Percentiles rank a stretch among this genome's conserved stretches.
Evolutionary conservation across 805 yeast genomes (phyloP).

Genomic region (Ogataea henricii): DNA sequence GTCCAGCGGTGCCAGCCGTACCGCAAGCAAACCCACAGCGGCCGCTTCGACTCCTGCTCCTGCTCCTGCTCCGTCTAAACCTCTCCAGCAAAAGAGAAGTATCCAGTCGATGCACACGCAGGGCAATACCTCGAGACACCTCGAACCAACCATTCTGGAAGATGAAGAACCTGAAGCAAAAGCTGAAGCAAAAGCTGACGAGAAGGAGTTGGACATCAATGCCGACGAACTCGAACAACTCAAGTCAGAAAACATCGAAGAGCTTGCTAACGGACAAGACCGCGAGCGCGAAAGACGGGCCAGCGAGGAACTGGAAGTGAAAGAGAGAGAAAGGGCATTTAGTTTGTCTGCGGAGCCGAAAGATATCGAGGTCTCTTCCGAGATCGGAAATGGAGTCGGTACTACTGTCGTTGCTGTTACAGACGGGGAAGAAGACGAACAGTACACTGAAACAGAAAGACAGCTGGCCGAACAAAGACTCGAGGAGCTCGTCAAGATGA

Average conservation of each 20-base stretch:
- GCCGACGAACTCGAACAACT: slow-evolving; percentile 27
- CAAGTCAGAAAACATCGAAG: slow-evolving; percentile 28
- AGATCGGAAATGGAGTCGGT: background rate
- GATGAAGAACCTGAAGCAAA: slow-evolving; percentile 20
- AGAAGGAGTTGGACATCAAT: slow-evolving; percentile 6
- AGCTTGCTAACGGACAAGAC: slow-evolving; percentile 34
- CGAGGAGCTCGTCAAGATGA: slow-evolving; percentile 28
- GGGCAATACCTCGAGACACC: slow-evolving; percentile 15
- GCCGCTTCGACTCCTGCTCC: background rate
- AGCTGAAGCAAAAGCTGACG: background rate
- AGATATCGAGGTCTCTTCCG: background rate
- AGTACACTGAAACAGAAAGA: slow-evolving; percentile 29
- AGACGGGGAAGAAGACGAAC: slow-evolving; percentile 20
- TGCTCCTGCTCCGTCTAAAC: slow-evolving; percentile 3
- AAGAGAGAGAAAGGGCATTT: slow-evolving; percentile 33
- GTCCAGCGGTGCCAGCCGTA: slow-evolving; percentile 6
- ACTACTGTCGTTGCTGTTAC: slow-evolving; percentile 5
- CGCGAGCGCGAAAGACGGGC: slow-evolving; percentile 41
- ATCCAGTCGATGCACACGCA: slow-evolving; percentile 27
- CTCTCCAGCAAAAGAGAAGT: slow-evolving; percentile 21
- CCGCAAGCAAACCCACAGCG: slow-evolving; percentile 4
- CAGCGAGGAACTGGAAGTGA: slow-evolving; percentile 41
- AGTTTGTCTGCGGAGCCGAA: slow-evolving; percentile 11
- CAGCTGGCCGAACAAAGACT: slow-evolving; percentile 30
- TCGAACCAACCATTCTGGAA: slow-evolving; percentile 28